Percentiles rank a stretch among this genome's conserved stretches.
phyloP scores from a whole-genome alignment of 345 rosid species.

The Microthlaspi erraticum region DNA sequence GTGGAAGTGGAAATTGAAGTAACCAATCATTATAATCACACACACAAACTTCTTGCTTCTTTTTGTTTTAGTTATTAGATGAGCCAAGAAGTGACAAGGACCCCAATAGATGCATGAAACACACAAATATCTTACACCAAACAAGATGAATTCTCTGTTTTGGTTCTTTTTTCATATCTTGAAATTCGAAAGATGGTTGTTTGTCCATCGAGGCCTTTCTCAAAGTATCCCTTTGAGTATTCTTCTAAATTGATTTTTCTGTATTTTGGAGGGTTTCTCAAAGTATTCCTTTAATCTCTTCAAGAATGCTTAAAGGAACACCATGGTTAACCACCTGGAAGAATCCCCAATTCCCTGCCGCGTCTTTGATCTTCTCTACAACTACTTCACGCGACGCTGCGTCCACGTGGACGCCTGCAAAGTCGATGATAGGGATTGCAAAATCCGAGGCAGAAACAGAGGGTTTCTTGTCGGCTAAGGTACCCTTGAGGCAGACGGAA shows the following conservation, averaged over 20 bases:
- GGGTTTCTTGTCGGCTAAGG: constrained; percentile 18
- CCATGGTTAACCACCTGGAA: constrained; percentile 61
- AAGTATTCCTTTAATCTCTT: too few relatives aligned
- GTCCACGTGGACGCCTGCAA: constrained; percentile 27
- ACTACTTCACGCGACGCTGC: constrained; percentile 8
- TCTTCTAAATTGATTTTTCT: constrained; percentile 29
- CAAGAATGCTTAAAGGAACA: constrained; percentile 44
- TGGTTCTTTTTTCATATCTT: constrained; percentile 27
- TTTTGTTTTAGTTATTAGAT: too few relatives aligned
- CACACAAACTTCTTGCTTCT: too few relatives aligned
- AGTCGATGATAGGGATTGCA: constrained; percentile 48
- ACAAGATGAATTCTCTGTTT: neutral
- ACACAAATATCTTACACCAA: neutral
- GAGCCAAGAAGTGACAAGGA: too few relatives aligned
- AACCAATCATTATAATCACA: too few relatives aligned
- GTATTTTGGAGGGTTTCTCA: constrained; percentile 44
- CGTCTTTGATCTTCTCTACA: constrained; percentile 41
- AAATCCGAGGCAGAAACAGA: neutral
- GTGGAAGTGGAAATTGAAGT: too few relatives aligned
- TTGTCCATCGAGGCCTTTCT: constrained; percentile 34
- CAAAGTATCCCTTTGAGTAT: neutral
- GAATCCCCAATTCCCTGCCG: constrained; percentile 46
- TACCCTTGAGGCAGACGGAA: constrained; percentile 43
- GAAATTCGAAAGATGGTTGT: constrained; percentile 31
- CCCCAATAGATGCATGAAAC: neutral